Evolutionary conservation across 1,139 yeast genomes (phyloP).

Genomic region (Candida buenavistaensis): DNA sequence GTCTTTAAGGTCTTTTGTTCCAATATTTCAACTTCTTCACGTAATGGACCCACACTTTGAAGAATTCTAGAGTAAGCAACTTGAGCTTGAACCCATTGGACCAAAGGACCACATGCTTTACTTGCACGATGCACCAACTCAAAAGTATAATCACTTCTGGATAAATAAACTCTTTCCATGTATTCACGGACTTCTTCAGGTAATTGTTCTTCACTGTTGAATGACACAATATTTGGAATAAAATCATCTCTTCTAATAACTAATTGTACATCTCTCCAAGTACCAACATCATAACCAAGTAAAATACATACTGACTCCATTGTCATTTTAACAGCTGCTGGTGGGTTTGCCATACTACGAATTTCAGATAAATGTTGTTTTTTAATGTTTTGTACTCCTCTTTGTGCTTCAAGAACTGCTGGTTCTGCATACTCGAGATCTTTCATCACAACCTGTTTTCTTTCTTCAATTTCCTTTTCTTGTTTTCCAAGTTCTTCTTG

Average conservation of each 20-base stretch:
- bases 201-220: conserved; percentile 63
- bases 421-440: conserved; percentile 83
- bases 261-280: conserved; percentile 87
- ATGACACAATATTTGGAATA: conserved; percentile 77
- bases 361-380: conserved; percentile 90
- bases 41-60: conserved; percentile 72
- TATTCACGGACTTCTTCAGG: conserved; percentile 49
- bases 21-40: conserved; percentile 60
- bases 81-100: conserved; percentile 91
- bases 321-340: conserved; percentile 80
- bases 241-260: conserved; percentile 84
- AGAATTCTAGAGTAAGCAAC: conserved; percentile 67
- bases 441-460: conserved; percentile 55
- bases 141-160: conserved; percentile 64
- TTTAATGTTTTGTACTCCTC: conserved; percentile 87
- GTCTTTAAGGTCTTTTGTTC: conserved; percentile 65
- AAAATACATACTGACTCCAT: conserved; percentile 86
- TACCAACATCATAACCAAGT: conserved; percentile 65
- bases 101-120: conserved; percentile 91
- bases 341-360: conserved; percentile 89
- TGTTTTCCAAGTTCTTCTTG: conserved; percentile 70
- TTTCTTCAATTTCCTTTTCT: conserved; percentile 57
- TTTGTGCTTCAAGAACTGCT: conserved; percentile 77
- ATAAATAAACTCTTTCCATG: conserved; percentile 62
- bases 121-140: conserved; percentile 86